Conservation (phyloP, 805 yeast species). For the Candida wancherniae region DNA sequence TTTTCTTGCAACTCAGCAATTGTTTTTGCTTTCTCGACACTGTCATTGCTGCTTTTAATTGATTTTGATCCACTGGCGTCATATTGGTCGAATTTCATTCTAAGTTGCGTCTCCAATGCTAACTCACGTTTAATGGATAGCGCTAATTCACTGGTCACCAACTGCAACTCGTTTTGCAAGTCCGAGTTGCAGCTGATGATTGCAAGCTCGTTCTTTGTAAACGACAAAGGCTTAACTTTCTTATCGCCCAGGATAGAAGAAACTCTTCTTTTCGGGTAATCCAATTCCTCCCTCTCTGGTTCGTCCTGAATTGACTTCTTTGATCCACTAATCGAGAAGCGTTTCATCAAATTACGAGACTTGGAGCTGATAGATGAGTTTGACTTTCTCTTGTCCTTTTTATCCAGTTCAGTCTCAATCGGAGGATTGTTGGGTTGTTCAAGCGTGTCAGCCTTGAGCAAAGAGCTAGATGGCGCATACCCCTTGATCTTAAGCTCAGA, state of each 20-base stretch:
- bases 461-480: slow-evolving; percentile 11
- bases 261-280: neutral
- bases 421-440: slow-evolving; percentile 1
- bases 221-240: slow-evolving; percentile 20
- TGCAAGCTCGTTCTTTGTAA: slow-evolving; percentile 59
- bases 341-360: slow-evolving; percentile 30
- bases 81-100: slow-evolving; percentile 5
- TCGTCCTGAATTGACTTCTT: slow-evolving; percentile 2
- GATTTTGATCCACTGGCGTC: neutral
- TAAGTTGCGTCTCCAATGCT: slow-evolving; percentile 46
- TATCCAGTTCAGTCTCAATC: slow-evolving; percentile 6
- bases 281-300: slow-evolving; percentile 2
- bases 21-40: slow-evolving; percentile 22
- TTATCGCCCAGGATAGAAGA: slow-evolving; percentile 3
- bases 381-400: slow-evolving; percentile 19
- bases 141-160: slow-evolving; percentile 69
- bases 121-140: slow-evolving; percentile 67
- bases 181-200: slow-evolving; percentile 56
- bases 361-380: slow-evolving; percentile 24
- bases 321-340: slow-evolving; percentile 25
- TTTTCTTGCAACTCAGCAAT: slow-evolving; percentile 53
- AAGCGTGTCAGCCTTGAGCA: slow-evolving; percentile 7
- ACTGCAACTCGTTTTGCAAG: slow-evolving; percentile 57
- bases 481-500: slow-evolving; percentile 15
- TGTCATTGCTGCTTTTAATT: neutral